Conservation (phyloP, 495 filamentous ascomycete genomes). For the Podospora didyma region DNA sequence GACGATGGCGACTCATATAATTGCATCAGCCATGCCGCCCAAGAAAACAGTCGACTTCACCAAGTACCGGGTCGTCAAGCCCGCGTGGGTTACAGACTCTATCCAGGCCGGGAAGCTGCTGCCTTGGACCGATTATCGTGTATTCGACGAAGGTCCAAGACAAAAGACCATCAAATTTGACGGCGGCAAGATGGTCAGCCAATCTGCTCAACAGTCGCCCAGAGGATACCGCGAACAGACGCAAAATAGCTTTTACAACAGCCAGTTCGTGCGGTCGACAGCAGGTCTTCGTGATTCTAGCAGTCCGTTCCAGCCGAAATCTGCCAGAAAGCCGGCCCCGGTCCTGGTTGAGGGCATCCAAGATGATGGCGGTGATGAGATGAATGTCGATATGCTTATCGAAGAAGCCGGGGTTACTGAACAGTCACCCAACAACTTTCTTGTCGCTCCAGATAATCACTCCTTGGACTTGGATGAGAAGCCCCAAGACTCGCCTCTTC, state of each 20-base stretch:
- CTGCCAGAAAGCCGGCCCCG: conserved; percentile 9
- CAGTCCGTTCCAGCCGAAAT: conserved; percentile 20
- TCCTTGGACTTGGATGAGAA: not conserved
- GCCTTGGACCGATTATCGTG: conserved; percentile 78
- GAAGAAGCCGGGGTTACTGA: not conserved
- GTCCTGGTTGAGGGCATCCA: conserved; percentile 6
- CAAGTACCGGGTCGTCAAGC: conserved; percentile 87
- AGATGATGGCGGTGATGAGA: conserved; percentile 17
- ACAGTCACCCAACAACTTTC: not conserved
- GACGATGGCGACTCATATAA: conserved; percentile 90
- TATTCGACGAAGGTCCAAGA: conserved; percentile 76
- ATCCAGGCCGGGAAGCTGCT: conserved; percentile 73
- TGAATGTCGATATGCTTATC: conserved; percentile 15
- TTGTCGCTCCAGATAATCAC: not conserved
- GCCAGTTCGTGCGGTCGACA: conserved; percentile 52
- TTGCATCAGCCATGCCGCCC: conserved; percentile 81
- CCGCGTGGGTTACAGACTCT: conserved; percentile 93
- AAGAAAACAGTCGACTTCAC: conserved; percentile 87
- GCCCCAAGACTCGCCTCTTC: too few species aligned
- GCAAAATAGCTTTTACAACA: conserved; percentile 71
- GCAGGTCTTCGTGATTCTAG: conserved; percentile 3
- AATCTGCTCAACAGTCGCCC: conserved; percentile 43
- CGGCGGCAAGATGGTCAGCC: conserved; percentile 63
- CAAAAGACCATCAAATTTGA: conserved; percentile 68
- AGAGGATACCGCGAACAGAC: conserved; percentile 71